Base-by-base conservation (phyloP, 2,329 filamentous ascomycete species). In the Fusarium solani-melongenae region DNA sequence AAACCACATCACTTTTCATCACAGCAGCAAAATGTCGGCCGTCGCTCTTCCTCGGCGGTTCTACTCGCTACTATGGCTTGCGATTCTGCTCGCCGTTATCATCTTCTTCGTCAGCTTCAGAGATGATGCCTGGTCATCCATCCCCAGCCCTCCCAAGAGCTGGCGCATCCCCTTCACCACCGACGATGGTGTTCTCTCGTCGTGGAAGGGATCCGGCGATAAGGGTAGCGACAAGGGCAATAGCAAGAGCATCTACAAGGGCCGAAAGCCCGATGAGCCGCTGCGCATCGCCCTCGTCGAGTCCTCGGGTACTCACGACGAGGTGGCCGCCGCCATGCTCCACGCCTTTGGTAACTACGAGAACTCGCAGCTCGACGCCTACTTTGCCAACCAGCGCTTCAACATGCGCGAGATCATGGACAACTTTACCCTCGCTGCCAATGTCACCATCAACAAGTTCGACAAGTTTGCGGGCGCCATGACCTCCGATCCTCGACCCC, bases 281-380 rank as follows among this genome's bases (percentile, higher is more conserved):
- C 64, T 78, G 34, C 74, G 74, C 49, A 76, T 79, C 31, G 62
- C 78, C 60, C 73, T 79, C 44, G n/a, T 73, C 24, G 77, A 79
- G 73, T 69, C 76, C n/a, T 69, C 67, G 22, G 76, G 77, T 27
- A 76, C 73, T 6, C 77, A 79, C 71, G 77, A 79, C 33, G 77
- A 79, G 67, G 77, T 79, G 22, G 66, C 71, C 15, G 74, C 77
- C 44, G 77, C 77, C 8, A 67, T 79, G 6, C 66, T 79, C 36
- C 67, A 77, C 64, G 69, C 77, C 14, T 79, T 79, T 41, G 77
- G 77, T 15, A 69, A 66, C 57, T 72, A 74, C 11, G 58, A 68
- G 31, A 58, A 73, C 59, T 71, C 73, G 5, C 72, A 76, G 34
- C 60, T 79, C 9, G 70, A 62, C 27, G 62, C 76, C 57, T 77